Evolutionary conservation across 139 green algal genomes (phyloP), one percentile per base, ranked within the genome.

Genomic region (Chlamydomonas applanata): DNA sequence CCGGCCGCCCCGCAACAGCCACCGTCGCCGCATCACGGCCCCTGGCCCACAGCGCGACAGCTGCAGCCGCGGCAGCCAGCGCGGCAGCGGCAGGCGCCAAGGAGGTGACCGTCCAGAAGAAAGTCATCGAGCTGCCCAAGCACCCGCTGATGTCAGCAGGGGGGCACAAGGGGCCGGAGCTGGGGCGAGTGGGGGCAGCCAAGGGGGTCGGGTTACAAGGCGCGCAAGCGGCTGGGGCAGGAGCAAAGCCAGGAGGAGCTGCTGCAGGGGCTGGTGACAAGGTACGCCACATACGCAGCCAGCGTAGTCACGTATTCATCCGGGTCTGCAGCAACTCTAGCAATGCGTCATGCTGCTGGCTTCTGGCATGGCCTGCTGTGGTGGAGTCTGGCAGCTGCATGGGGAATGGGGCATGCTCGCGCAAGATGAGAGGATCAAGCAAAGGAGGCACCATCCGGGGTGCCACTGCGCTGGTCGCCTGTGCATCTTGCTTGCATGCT

Each of bases 141-240:
- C 88, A 93, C 71, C 88, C 88, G 52, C 75, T 89, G 27, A 54
- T 85, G n/a, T 59, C 71, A 17, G n/a, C 90, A 2, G 89, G 89
- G 1, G 88, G 86, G 9, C 79, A 92, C 65, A 54, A 76, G 44
- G 87, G 89, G 79, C 89, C 85, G 27, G 60, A 57, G 1, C 34
- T 69, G 0, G 77, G 81, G 29, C n/a, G 60, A 0, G 75, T 86
- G 25, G 81, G 81, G 20, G 81, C 74, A 19, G 64, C 64, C 1
- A 82, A 82, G 64, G 77, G 77, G 2, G 52, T 78, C 2, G 76
- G 76, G 17, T 24, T 54, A 53, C 46, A 61, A 27, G 69, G 32
- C 5, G 67, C 11, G 40, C 40, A 49, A 11, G 67, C 33, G 13
- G 33, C 71, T 35, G 40, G 63, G 33, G 66, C 57, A 24, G 20